Percentiles rank a stretch among this genome's conserved stretches.
Evolutionary conservation across 495 filamentous ascomycete species (phyloP).

Genomic region (Pseudoneurospora amorphoporcata): DNA sequence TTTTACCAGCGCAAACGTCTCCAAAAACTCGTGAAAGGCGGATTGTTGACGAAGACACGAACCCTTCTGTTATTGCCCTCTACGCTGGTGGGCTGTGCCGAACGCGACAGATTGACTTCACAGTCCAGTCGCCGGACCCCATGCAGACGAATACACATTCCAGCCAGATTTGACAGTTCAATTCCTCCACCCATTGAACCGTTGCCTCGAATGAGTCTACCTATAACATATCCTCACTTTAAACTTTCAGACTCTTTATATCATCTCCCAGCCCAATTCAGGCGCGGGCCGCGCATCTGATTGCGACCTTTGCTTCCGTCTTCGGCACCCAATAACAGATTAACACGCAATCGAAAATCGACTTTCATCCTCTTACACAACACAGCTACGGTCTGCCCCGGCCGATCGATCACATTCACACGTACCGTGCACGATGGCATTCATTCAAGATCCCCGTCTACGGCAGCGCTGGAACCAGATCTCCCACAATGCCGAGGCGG

Average conservation of each 20-base stretch:
- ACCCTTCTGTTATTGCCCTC: not conserved
- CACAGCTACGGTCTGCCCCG: not conserved
- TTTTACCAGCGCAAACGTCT: not conserved
- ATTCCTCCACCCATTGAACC: not conserved
- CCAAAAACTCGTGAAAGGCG: not conserved
- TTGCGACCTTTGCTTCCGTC: not conserved
- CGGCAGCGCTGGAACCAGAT: conserved; percentile 90
- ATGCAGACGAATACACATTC: not conserved
- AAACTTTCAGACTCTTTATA: not conserved
- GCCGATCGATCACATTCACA: not conserved
- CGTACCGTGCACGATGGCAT: conserved; percentile 27
- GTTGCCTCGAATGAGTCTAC: not conserved
- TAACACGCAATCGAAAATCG: not conserved
- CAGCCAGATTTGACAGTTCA: not conserved
- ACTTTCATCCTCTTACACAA: not conserved
- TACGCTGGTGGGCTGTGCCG: not conserved
- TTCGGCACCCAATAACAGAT: not conserved
- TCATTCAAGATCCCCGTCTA: conserved; percentile 81
- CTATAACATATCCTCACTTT: not conserved
- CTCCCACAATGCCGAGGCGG: conserved; percentile 82
- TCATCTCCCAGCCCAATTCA: not conserved
- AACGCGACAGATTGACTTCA: not conserved
- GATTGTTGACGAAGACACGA: not conserved
- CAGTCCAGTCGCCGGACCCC: not conserved
- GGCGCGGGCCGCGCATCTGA: not conserved